Percentiles rank a stretch among this genome's conserved stretches.
These are phyloP conservation scores for Ananas comosus DNA, from an alignment of 176 grass and related monocot species.

Conservation along the genomic window DNA sequence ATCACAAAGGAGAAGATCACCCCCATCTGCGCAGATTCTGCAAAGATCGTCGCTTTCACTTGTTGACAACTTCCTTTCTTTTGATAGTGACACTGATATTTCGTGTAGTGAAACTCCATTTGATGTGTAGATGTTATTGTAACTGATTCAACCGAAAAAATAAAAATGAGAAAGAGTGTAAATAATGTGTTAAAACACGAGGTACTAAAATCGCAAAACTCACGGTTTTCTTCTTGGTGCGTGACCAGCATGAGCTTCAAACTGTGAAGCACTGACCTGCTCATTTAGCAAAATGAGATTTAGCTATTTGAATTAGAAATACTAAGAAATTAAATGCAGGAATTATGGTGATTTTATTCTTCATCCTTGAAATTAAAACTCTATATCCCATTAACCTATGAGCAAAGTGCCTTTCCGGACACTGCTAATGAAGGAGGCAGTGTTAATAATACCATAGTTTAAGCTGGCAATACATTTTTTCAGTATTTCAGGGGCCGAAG, in stretches of 20 bases:
- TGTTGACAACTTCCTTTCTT: conserved; percentile 44
- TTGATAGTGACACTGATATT: conserved; percentile 81
- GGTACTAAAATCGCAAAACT: conserved; percentile 18
- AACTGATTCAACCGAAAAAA: conserved; percentile 26
- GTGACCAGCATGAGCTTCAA: conserved; percentile 92
- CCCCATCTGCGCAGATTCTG: conserved; percentile 87
- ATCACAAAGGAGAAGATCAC: conserved; percentile 86
- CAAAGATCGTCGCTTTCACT: conserved; percentile 85
- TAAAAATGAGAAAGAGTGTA: not conserved
- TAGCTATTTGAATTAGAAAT: too few species aligned
- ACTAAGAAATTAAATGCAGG: too few species aligned
- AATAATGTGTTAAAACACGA: not conserved
- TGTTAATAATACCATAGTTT: too few species aligned
- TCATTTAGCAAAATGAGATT: conserved; percentile 15
- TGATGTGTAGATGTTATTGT: conserved; percentile 98
- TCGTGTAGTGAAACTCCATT: conserved; percentile 98
- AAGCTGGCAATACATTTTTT: too few species aligned
- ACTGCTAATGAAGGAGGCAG: too few species aligned
- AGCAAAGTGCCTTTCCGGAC: too few species aligned
- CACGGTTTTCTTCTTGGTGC: conserved; percentile 91
- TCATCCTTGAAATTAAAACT: too few species aligned
- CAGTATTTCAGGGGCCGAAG: too few species aligned
- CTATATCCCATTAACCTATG: too few species aligned
- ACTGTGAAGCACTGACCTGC: conserved; percentile 92
- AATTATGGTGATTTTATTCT: too few species aligned